Percentiles rank a stretch among this genome's conserved stretches.
Evolutionary conservation across 2,329 filamentous ascomycete genomes (phyloP).

Genomic region (Fusarium beomiforme): DNA sequence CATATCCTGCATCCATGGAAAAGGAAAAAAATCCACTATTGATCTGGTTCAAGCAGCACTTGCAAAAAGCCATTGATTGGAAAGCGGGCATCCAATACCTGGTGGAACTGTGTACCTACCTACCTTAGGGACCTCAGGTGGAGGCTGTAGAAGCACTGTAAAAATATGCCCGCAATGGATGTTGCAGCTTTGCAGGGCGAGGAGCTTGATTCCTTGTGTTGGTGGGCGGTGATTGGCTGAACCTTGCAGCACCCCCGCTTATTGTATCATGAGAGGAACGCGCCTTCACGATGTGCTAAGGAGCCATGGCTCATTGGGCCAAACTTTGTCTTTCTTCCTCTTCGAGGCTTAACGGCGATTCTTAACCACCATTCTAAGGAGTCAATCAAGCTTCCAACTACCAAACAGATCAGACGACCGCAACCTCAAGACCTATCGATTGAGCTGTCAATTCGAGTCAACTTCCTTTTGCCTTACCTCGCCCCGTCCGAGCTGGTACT

Average conservation of each 20-base stretch:
- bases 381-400: conserved; percentile 10
- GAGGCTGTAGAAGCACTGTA: conserved; percentile 17
- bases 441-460: conserved; percentile 9
- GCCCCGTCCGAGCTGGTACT: conserved; percentile 21
- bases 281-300: conserved; percentile 33
- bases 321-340: conserved; percentile 42
- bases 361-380: conserved; percentile 12
- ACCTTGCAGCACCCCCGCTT: conserved; percentile 49
- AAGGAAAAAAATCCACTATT: background rate
- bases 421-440: conserved; percentile 1
- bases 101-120: conserved; percentile 3
- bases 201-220: conserved; percentile 33
- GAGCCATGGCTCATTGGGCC: conserved; percentile 34
- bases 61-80: conserved; percentile 13
- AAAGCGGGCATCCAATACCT: background rate
- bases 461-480: background rate
- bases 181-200: conserved; percentile 39
- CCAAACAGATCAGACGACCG: background rate
- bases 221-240: conserved; percentile 46
- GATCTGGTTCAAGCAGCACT: conserved; percentile 19
- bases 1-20: background rate
- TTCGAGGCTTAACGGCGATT: conserved; percentile 40
- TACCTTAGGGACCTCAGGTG: too few relatives aligned
- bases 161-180: conserved; percentile 13
- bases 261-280: conserved; percentile 52